Evolutionary conservation across 2,329 filamentous ascomycete species (phyloP).

Genomic region (Coniella lustricola): DNA sequence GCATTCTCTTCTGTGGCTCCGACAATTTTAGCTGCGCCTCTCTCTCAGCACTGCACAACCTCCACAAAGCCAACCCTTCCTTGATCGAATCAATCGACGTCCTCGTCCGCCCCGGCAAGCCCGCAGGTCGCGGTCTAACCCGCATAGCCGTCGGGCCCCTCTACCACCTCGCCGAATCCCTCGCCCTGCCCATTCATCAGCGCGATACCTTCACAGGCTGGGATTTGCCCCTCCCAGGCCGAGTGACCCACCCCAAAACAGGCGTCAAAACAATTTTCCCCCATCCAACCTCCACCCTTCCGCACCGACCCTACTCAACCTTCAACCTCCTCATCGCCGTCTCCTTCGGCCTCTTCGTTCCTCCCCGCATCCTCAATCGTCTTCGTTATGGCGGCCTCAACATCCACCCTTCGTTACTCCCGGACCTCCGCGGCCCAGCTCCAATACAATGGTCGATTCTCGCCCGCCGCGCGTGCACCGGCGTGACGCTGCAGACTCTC

Average conservation of each 20-base stretch:
- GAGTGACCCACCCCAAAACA: slow-evolving; percentile 11
- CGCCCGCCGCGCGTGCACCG: slow-evolving; percentile 51
- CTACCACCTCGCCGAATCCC: slow-evolving; percentile 52
- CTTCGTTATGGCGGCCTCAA: slow-evolving; percentile 84
- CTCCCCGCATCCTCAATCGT: slow-evolving; percentile 60
- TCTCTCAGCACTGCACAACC: slow-evolving; percentile 59
- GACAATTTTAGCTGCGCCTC: slow-evolving; percentile 83
- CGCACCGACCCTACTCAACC: slow-evolving; percentile 44
- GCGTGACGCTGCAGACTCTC: slow-evolving; percentile 82
- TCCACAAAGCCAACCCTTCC: slow-evolving; percentile 43
- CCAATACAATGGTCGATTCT: slow-evolving; percentile 83
- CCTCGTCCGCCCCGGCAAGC: slow-evolving; percentile 72
- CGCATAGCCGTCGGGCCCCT: slow-evolving; percentile 66
- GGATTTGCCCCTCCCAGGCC: slow-evolving; percentile 33
- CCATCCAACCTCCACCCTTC: slow-evolving; percentile 15
- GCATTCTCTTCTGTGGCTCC: slow-evolving; percentile 89
- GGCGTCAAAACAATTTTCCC: slow-evolving; percentile 6
- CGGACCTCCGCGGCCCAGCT: slow-evolving; percentile 77
- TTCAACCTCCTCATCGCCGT: slow-evolving; percentile 84
- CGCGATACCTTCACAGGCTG: slow-evolving; percentile 78
- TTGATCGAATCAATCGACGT: slow-evolving; percentile 76
- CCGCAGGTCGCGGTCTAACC: slow-evolving; percentile 68
- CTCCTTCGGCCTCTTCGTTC: slow-evolving; percentile 89
- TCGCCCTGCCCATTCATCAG: slow-evolving; percentile 64
- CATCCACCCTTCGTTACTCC: slow-evolving; percentile 85